A percentile compares a stretch with the other conserved stretches of the same genome.
Conservation (phyloP, 2,329 filamentous ascomycete genomes). For the Ilyonectria mors-panacis region DNA sequence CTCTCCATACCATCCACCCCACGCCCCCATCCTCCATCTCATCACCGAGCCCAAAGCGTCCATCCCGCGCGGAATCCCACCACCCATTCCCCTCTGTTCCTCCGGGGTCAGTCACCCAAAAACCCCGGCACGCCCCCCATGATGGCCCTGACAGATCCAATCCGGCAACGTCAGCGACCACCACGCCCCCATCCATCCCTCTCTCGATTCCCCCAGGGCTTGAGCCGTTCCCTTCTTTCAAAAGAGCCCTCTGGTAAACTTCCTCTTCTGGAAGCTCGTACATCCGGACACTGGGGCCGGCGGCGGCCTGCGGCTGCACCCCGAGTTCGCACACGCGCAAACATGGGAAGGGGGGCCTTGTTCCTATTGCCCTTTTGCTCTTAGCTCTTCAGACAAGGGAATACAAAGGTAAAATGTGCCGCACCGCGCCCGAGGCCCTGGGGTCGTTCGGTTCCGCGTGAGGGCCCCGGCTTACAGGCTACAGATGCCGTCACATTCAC, state of each 20-base stretch:
- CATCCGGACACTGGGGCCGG: slow-evolving; percentile 4
- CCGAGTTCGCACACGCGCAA: slow-evolving; percentile 6
- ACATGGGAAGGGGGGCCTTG: not conserved
- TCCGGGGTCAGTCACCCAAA: not conserved
- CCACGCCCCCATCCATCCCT: slow-evolving; percentile 9
- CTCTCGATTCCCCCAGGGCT: not conserved
- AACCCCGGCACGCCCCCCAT: not conserved
- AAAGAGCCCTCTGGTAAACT: slow-evolving; percentile 11
- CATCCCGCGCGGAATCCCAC: slow-evolving; percentile 28
- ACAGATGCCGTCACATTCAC: slow-evolving; percentile 11
- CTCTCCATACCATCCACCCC: slow-evolving; percentile 35
- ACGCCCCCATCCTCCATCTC: slow-evolving; percentile 26
- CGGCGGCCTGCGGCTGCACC: not conserved
- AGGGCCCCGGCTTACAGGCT: not conserved
- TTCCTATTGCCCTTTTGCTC: not conserved
- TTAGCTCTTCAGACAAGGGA: not conserved
- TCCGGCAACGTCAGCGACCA: slow-evolving; percentile 18
- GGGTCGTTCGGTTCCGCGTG: slow-evolving; percentile 7
- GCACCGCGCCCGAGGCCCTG: slow-evolving; percentile 3
- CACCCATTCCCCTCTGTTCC: slow-evolving; percentile 5
- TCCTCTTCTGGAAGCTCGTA: slow-evolving; percentile 29
- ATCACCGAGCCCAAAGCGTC: slow-evolving; percentile 26
- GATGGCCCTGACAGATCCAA: slow-evolving; percentile 27
- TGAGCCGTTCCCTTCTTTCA: slow-evolving; percentile 9
- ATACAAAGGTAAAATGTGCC: not conserved